phyloP scores from a whole-genome alignment of 2,329 filamentous ascomycete species.

The Tolypocladium tropicale region DNA sequence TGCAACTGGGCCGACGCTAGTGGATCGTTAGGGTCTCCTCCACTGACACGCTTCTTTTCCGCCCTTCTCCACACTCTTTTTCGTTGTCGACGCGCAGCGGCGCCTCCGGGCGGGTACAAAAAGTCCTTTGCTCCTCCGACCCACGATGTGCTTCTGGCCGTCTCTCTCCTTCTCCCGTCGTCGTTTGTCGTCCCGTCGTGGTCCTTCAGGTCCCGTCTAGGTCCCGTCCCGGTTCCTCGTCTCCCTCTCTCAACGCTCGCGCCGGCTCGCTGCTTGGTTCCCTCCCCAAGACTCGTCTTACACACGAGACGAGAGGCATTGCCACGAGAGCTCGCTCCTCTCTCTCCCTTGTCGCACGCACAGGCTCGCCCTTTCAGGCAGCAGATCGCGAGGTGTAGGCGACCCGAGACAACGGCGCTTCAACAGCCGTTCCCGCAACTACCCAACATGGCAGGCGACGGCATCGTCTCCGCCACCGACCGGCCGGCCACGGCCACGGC shows the following conservation, averaged over 20 bases:
- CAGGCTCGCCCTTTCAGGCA: no score
- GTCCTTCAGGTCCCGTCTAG: background rate
- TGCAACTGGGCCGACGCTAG: background rate
- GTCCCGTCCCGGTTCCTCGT: background rate
- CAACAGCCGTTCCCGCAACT: background rate
- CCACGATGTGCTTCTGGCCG: background rate
- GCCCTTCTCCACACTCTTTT: background rate
- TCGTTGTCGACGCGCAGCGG: background rate
- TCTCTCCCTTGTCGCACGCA: no score
- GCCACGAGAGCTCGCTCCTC: background rate
- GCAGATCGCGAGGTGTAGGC: background rate
- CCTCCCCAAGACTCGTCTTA: background rate
- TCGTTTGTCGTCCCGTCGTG: background rate
- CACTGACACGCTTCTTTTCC: background rate
- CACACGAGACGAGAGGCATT: background rate
- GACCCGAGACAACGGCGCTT: background rate
- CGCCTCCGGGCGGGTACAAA: conserved; percentile 4
- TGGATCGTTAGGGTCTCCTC: background rate
- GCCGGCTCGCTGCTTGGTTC: background rate
- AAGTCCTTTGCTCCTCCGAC: background rate
- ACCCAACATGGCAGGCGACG: background rate
- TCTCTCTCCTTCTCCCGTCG: background rate
- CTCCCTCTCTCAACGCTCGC: background rate
- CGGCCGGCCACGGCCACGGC: background rate
- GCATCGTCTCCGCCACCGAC: background rate